Conservation (phyloP, 2,329 filamentous ascomycete genomes). For the Nannizziopsis barbatae region DNA sequence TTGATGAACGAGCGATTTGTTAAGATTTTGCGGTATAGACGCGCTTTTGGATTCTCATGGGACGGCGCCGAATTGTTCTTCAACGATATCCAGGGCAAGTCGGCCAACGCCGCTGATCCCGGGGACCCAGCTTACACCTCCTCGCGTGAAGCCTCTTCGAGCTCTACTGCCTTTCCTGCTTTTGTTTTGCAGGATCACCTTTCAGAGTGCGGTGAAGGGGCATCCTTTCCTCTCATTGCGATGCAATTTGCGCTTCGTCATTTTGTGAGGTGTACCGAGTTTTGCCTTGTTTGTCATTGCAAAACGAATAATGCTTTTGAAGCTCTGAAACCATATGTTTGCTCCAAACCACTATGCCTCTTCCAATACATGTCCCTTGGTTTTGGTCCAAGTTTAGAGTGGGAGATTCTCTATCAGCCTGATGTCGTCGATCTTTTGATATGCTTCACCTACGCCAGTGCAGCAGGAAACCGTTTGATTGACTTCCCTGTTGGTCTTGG, state of each 20-base stretch:
- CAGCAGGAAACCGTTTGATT: slow-evolving; percentile 32
- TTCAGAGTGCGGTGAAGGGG: slow-evolving; percentile 19
- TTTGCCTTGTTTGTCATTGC: slow-evolving; percentile 74
- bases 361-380: slow-evolving; percentile 84
- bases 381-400: slow-evolving; percentile 72
- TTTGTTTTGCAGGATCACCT: slow-evolving; percentile 45
- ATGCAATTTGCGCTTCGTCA: slow-evolving; percentile 71
- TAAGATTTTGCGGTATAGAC: slow-evolving; percentile 50
- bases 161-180: slow-evolving; percentile 27
- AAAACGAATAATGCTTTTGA: slow-evolving; percentile 52
- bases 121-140: slow-evolving; percentile 15
- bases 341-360: slow-evolving; percentile 61
- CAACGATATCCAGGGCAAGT: slow-evolving; percentile 36
- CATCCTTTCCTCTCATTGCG: slow-evolving; percentile 46
- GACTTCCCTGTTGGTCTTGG: slow-evolving; percentile 49
- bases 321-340: slow-evolving; percentile 54
- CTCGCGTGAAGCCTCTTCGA: slow-evolving; percentile 19
- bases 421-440: slow-evolving; percentile 74
- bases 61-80: slow-evolving; percentile 52
- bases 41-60: slow-evolving; percentile 49
- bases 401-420: slow-evolving; percentile 68
- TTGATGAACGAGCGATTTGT: slow-evolving; percentile 57
- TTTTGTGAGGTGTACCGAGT: slow-evolving; percentile 69
- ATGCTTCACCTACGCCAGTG: slow-evolving; percentile 63
- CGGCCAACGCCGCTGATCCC: slow-evolving; percentile 12